Base-by-base conservation (phyloP, 495 filamentous ascomycete species). In the Penicillium soppii region DNA sequence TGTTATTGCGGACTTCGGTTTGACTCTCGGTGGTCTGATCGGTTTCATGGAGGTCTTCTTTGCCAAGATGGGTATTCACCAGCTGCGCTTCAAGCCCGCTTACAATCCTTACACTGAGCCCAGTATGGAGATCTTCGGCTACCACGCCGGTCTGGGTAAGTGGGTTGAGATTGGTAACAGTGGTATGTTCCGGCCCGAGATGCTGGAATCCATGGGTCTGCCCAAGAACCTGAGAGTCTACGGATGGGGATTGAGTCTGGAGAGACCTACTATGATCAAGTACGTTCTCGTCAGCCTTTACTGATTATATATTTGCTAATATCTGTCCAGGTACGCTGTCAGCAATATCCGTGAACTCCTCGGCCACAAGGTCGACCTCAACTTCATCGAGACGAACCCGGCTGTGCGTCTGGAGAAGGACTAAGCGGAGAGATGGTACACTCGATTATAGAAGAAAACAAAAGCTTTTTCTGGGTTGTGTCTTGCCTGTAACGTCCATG, bases 51-150 rank as follows among this genome's bases (percentile, higher is more conserved):
- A 92, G 58, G 84, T 91, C 56, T 98, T 98, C 83, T 98, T 97
- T 69, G 78, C 72, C 22, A 95, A 95, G 74, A 95, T 98, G 88
- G 92, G 92, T 50, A 86, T 98, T 45, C 81, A 89, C 46, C 78
- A 88, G 52, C 75, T 97, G 52, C 83, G 87, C 52, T 97, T 95
- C 84, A 97, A 97, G 77, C 92, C 92, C 1, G 92, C 92, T n/a
- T 97, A 98, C 69, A 95, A 97, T 69, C 89, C 90, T 1, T 95
- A 98, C 76, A 97, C 94, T n/a, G 94, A 98, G 70, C 94, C 94
- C 8, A 88, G 83, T 66, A 91, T 97, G 89, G 92, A 97, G 70
- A 94, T 97, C 56, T 97, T 95, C 73, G 88, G 88, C 13, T 95
- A 86, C 71, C 92, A 97, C 72, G 83, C 86, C 50, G 94, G 94